phyloP scores from a whole-genome alignment of 2,329 filamentous ascomycete species.

The Lecanicillium sp. region DNA sequence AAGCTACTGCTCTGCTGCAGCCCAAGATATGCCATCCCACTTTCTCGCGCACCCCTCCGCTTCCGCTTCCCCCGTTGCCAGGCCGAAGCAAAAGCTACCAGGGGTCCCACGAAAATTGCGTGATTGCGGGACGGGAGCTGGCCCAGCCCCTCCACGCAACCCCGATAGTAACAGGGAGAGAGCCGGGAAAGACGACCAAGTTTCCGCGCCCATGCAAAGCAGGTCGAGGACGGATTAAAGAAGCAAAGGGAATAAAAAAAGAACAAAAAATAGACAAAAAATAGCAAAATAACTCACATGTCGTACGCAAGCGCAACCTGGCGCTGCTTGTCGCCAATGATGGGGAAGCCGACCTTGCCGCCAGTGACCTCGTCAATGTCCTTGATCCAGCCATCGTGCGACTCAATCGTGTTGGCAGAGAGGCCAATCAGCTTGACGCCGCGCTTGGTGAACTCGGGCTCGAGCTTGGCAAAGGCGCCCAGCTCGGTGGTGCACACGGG shows the following conservation, averaged over 20 bases:
- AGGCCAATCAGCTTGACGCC: constrained; percentile 88
- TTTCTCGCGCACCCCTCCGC: too few relatives aligned
- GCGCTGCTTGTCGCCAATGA: constrained; percentile 73
- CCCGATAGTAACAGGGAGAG: too few relatives aligned
- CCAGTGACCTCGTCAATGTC: constrained; percentile 77
- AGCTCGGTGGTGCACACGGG: constrained; percentile 95
- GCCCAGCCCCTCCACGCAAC: too few relatives aligned
- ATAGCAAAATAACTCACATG: constrained; percentile 49
- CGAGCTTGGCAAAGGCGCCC: constrained; percentile 83
- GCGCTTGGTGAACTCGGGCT: constrained; percentile 79
- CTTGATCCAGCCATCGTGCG: constrained; percentile 83
- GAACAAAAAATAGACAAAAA: not conserved
- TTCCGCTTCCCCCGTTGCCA: too few relatives aligned
- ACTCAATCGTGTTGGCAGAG: constrained; percentile 76
- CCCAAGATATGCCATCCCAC: too few relatives aligned
- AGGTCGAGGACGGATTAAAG: not conserved
- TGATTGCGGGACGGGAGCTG: not conserved
- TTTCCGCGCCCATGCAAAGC: not conserved
- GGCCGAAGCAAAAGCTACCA: too few relatives aligned
- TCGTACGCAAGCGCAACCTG: constrained; percentile 71
- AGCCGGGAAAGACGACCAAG: too few relatives aligned
- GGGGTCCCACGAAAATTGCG: not conserved
- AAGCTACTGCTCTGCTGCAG: too few relatives aligned
- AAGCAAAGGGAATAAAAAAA: not conserved
- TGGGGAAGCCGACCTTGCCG: constrained; percentile 65